These are phyloP conservation scores for Russula foetens DNA, from an alignment of 768 basidiomycete genomes.

Conservation along the genomic window DNA sequence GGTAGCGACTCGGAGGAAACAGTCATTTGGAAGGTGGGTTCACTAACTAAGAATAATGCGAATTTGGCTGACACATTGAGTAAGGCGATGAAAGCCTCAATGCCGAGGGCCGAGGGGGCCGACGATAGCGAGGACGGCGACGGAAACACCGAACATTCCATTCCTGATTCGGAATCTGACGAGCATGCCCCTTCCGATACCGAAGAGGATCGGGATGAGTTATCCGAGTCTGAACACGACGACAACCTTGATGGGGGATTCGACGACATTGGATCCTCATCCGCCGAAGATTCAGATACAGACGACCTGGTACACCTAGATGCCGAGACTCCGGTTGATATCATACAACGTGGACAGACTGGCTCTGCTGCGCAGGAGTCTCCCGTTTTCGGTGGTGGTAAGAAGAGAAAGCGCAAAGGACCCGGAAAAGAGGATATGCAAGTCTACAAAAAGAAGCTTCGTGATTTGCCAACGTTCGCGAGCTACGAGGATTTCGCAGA, in stretches of 20 bases:
- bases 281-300: slow-evolving; percentile 61
- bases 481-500: slow-evolving; percentile 81
- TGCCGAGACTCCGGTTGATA: slow-evolving; percentile 44
- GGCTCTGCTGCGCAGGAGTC: slow-evolving; percentile 44
- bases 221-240: slow-evolving; percentile 22
- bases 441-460: slow-evolving; percentile 59
- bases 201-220: slow-evolving; percentile 23
- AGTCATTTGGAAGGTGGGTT: slow-evolving; percentile 82
- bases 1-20: slow-evolving; percentile 49
- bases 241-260: slow-evolving; percentile 14
- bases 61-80: slow-evolving; percentile 4
- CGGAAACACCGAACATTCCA: slow-evolving; percentile 20
- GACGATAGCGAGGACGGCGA: slow-evolving; percentile 22
- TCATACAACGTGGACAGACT: slow-evolving; percentile 55
- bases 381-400: slow-evolving; percentile 39
- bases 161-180: slow-evolving; percentile 26
- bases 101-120: slow-evolving; percentile 52
- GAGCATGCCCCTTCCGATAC: slow-evolving; percentile 29
- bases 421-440: slow-evolving; percentile 30
- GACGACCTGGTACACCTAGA: slow-evolving; percentile 60
- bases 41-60: background rate
- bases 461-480: slow-evolving; percentile 70
- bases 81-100: slow-evolving; percentile 87
- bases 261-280: slow-evolving; percentile 38
- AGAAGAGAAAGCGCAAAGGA: slow-evolving; percentile 39